Evolutionary conservation across 1,284 basidiomycete species (phyloP).

Genomic region (Heterobasidion annosum): DNA sequence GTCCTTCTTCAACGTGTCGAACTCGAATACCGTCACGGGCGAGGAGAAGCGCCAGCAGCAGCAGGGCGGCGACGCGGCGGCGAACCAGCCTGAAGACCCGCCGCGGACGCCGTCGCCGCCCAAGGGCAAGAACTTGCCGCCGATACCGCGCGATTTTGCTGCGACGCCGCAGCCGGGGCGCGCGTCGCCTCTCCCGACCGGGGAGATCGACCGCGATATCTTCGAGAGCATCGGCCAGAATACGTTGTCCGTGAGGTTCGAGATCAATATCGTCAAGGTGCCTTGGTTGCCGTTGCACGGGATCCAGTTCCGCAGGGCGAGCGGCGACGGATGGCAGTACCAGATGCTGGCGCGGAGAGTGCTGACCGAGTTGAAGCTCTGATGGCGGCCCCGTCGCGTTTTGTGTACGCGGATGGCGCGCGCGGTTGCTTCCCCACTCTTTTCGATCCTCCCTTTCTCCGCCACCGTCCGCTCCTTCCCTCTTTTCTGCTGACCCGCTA

Average conservation of each 20-base stretch:
- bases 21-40: constrained; percentile 36
- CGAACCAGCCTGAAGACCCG: constrained; percentile 24
- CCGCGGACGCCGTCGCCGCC: constrained; percentile 28
- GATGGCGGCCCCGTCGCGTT: constrained; percentile 16
- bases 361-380: constrained; percentile 88
- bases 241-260: constrained; percentile 82
- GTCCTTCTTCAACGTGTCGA: constrained; percentile 70
- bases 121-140: constrained; percentile 57
- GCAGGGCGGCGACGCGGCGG: constrained; percentile 20
- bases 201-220: constrained; percentile 56
- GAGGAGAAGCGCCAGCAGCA: constrained; percentile 22
- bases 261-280: constrained; percentile 93
- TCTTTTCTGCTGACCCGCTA: background rate
- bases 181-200: constrained; percentile 41
- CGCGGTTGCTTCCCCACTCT: background rate
- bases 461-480: background rate
- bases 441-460: background rate
- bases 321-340: constrained; percentile 96
- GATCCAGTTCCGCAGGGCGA: constrained; percentile 88
- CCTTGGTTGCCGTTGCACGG: constrained; percentile 92
- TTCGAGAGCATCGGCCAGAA: constrained; percentile 70
- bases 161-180: constrained; percentile 24
- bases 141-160: constrained; percentile 62
- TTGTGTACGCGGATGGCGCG: background rate
- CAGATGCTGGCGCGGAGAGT: constrained; percentile 94